phyloP scores from a whole-genome alignment of 331 rosid genomes.

The Dryas integrifolia region DNA sequence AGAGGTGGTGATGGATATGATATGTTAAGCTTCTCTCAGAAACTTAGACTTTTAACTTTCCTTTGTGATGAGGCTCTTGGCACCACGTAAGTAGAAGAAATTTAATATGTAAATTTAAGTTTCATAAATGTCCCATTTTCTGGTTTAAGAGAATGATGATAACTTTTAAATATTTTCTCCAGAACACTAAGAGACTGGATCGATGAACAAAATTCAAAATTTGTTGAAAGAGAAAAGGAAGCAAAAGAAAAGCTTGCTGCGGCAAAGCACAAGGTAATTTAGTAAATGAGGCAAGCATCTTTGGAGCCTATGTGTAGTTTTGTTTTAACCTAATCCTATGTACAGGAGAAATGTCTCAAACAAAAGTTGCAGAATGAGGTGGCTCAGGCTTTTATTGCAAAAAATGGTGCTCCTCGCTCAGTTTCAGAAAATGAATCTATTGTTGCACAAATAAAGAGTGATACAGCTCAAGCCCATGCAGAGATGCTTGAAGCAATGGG shows the following conservation, averaged over 20 bases:
- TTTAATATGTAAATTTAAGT: not conserved
- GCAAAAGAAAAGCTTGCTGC: slow-evolving; percentile 51
- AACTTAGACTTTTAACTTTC: slow-evolving; percentile 58
- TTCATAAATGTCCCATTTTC: slow-evolving; percentile 16
- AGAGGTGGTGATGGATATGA: slow-evolving; percentile 42
- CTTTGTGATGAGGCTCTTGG: slow-evolving; percentile 75
- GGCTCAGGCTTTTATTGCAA: slow-evolving; percentile 38
- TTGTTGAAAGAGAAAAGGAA: slow-evolving; percentile 40
- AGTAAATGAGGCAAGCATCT: not conserved
- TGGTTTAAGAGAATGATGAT: slow-evolving; percentile 14
- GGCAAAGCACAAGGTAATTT: slow-evolving; percentile 63
- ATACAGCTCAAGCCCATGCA: slow-evolving; percentile 53
- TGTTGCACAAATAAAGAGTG: slow-evolving; percentile 42
- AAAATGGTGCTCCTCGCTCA: slow-evolving; percentile 35
- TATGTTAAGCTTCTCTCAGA: slow-evolving; percentile 48
- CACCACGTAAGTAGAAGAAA: slow-evolving; percentile 53
- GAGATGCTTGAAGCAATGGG: slow-evolving; percentile 50
- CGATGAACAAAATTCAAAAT: slow-evolving; percentile 45
- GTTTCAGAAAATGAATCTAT: slow-evolving; percentile 47
- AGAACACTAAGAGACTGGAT: slow-evolving; percentile 66
- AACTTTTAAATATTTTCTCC: slow-evolving; percentile 25
- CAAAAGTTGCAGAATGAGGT: slow-evolving; percentile 45
- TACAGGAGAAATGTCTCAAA: slow-evolving; percentile 41
- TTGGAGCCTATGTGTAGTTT: not conserved
- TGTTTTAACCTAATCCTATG: not conserved